These are phyloP conservation scores for Diutina sp. DNA, from an alignment of 1,139 yeast genomes.

Conservation along the genomic window DNA sequence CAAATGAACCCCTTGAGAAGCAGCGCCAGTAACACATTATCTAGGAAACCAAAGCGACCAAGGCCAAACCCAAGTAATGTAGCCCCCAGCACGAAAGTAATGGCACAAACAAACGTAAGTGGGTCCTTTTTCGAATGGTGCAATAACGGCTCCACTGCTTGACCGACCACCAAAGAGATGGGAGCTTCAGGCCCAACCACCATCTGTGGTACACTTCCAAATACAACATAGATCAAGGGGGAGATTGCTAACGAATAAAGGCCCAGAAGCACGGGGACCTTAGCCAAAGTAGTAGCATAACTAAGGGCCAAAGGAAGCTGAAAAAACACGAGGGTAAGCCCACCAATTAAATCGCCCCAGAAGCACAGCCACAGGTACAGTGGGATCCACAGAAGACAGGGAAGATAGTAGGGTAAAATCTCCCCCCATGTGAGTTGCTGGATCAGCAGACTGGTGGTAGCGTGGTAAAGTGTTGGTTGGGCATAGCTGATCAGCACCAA, in stretches of 20 bases:
- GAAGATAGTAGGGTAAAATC: slow-evolving; percentile 56
- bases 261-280: slow-evolving; percentile 82
- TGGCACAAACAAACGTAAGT: slow-evolving; percentile 55
- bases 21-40: slow-evolving; percentile 75
- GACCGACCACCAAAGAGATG: slow-evolving; percentile 81
- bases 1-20: slow-evolving; percentile 80
- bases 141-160: slow-evolving; percentile 61
- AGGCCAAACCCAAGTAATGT: slow-evolving; percentile 67
- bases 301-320: slow-evolving; percentile 86
- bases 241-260: slow-evolving; percentile 71
- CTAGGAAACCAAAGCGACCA: slow-evolving; percentile 77
- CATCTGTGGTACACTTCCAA: slow-evolving; percentile 95
- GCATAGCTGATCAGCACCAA: background rate
- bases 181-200: slow-evolving; percentile 97
- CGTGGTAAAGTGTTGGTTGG: background rate
- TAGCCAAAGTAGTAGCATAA: slow-evolving; percentile 82
- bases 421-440: background rate
- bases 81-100: slow-evolving; percentile 71
- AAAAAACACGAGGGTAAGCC: slow-evolving; percentile 79
- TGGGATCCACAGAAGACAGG: slow-evolving; percentile 71
- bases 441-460: background rate
- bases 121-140: slow-evolving; percentile 42
- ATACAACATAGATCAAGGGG: slow-evolving; percentile 67
- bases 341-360: slow-evolving; percentile 72
- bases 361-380: slow-evolving; percentile 40